Evolutionary conservation across 2,329 filamentous ascomycete genomes (phyloP), one percentile per base, ranked within the genome.

Genomic region (Aciculosporium take): DNA sequence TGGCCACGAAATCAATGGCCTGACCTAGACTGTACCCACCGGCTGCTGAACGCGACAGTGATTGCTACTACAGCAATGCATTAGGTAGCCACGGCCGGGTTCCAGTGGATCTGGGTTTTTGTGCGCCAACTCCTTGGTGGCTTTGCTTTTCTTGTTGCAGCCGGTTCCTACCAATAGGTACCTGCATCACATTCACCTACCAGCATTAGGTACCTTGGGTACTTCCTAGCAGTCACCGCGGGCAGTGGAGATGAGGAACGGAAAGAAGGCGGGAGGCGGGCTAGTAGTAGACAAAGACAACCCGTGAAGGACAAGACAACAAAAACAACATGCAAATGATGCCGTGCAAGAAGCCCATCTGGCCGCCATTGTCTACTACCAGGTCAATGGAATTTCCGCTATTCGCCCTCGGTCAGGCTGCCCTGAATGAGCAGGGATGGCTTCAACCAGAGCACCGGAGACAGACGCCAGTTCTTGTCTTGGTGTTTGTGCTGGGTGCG

Each of bases 391-490:
- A n/a, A n/a, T 6, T 10, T 25, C 7, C 12, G 15, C 17, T 20
- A 25, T 32, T 42, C 9, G 18, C 15, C 24, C 31, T 15, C 25
- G 21, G 7, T 31, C 27, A 25, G 40, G 28, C 31, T 27, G 37
- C 37, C 29, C 30, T 40, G 21, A 23, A 27, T 15, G 20, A 31
- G 34, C 39, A 41, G 34, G 42, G 42, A 44, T 44, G 29, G 17
- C 13, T 17, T 40, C 42, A 34, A 37, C 38, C 42, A 44, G 42
- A 37, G 37, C 27, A 21, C 35, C 42, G 42, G 42, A 44, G 37
- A 59, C 30, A 59, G 56, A 49, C 59, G 60, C 37, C 53, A 54
- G 65, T 42, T 61, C 58, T 35, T 27, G 24, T 30, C 7, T 31
- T 25, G 24, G 25, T 42, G 32, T 36, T 12, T 10, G 24, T 38